A percentile compares a stretch with the other conserved stretches of the same genome.
phyloP scores from a whole-genome alignment of 257 asterid species.

The Nemophila menziesii region DNA sequence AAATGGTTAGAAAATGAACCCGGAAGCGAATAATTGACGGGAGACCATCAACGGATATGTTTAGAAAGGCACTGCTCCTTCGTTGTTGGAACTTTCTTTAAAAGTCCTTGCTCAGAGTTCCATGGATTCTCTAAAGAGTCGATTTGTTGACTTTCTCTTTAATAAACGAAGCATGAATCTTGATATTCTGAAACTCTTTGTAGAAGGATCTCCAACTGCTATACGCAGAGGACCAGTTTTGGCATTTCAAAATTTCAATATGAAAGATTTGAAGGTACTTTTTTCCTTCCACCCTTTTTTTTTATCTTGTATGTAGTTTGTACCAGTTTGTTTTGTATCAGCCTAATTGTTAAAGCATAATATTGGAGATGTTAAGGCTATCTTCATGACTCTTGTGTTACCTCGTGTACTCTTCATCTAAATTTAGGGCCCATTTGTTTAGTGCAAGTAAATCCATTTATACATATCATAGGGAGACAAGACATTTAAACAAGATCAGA shows the following conservation, averaged over 20 bases:
- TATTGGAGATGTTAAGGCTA: no score
- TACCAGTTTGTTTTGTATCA: neutral
- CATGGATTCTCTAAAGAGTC: constrained; percentile 35
- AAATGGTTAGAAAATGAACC: constrained; percentile 31
- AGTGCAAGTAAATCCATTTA: no score
- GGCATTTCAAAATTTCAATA: constrained; percentile 28
- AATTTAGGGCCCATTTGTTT: no score
- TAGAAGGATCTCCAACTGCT: constrained; percentile 54
- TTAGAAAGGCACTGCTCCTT: constrained; percentile 26
- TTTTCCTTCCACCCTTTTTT: constrained; percentile 12
- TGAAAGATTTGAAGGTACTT: constrained; percentile 44
- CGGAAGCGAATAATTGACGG: constrained; percentile 35
- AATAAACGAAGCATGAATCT: constrained; percentile 40
- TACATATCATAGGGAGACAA: no score
- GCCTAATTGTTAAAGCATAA: no score
- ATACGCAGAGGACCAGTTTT: constrained; percentile 49
- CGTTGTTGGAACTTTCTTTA: constrained; percentile 51
- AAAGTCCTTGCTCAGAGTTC: constrained; percentile 49
- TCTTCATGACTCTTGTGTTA: no score
- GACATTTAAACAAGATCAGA: no score
- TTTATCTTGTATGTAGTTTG: neutral
- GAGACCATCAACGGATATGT: constrained; percentile 25
- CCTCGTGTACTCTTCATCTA: no score
- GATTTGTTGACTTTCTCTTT: constrained; percentile 43
- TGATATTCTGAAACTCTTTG: constrained; percentile 31